These are phyloP conservation scores for Jaltomata sinuosa DNA, from an alignment of 257 asterid species.

Conservation along the genomic window DNA sequence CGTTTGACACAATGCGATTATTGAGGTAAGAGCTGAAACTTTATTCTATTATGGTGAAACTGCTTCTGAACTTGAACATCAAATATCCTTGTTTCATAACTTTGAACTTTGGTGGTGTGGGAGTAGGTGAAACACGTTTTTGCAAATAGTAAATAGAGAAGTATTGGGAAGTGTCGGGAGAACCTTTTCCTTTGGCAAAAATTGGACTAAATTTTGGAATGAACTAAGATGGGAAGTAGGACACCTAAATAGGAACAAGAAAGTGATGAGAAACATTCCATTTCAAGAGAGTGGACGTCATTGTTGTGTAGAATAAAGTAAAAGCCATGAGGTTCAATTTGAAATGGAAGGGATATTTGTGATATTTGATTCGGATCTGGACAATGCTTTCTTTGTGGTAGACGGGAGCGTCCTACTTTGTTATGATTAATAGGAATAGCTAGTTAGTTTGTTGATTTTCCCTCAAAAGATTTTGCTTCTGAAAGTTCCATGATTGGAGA, in stretches of 20 bases:
- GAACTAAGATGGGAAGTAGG: neutral
- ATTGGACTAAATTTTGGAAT: neutral
- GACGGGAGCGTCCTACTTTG: neutral
- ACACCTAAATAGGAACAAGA: neutral
- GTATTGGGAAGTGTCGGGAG: neutral
- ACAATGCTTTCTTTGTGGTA: neutral
- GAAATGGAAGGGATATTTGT: neutral
- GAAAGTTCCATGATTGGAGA: neutral
- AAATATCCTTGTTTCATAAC: neutral
- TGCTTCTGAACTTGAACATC: neutral
- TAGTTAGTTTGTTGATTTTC: neutral
- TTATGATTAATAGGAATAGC: neutral
- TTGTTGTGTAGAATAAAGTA: neutral
- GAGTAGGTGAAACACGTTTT: neutral
- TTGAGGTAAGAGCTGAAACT: neutral
- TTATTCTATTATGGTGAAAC: neutral
- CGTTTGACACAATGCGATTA: neutral
- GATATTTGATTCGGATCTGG: neutral
- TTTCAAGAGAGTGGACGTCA: neutral
- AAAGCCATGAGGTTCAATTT: neutral
- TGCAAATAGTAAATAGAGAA: neutral
- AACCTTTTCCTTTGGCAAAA: neutral
- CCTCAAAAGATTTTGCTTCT: neutral
- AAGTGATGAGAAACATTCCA: neutral
- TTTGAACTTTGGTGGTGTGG: neutral